Evolutionary conservation across 352 stramenopile genomes (phyloP), one percentile per base, ranked within the genome.

Genomic region (Globisporangium yorkense): DNA sequence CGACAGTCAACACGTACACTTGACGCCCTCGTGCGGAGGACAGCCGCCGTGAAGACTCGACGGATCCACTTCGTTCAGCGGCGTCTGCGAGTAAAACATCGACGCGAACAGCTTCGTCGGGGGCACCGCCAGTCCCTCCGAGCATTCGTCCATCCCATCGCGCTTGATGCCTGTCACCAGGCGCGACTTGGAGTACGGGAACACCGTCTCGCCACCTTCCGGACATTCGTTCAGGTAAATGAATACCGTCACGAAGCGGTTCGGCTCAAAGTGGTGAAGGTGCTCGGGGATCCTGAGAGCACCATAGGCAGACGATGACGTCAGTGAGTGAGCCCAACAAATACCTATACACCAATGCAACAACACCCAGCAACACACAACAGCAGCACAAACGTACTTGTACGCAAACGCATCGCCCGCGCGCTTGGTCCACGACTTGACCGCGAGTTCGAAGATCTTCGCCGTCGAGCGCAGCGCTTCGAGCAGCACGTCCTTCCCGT

Each of bases 191-290:
- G 75, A 88, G 67, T 89, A 87, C 35, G 75, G 94, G 68, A 99
- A 98, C 18, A 98, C 84, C 4, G 94, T 98, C 71, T 98, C 84
- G 18, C 95, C 96, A 50, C 95, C 95, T 57, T 96, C 82, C 13
- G 77, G 72, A 10, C 97, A 97, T 56, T 97, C 86, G 60, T 87
- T 97, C 40, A 99, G 71, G 72, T 99, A 98, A 65, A 97, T 77
- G 50, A 98, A 97, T 12, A 98, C 76, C 15, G 94, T 98, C 7
- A 87, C 90, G 66, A 96, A 97, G 18, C 96, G 83, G 75, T 98
- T 98, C 27, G 80, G 78, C 61, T 88, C 77, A 54, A 89, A 87
- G 50, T 86, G 74, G 29, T 76, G 66, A 47, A 80, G 46, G 57
- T 81, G 53, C 55, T 59, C 59, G 2, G 80, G 80, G 29, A 70